These are phyloP conservation scores for Glycine soja DNA, from an alignment of 306 rosid species.

Conservation along the genomic window DNA sequence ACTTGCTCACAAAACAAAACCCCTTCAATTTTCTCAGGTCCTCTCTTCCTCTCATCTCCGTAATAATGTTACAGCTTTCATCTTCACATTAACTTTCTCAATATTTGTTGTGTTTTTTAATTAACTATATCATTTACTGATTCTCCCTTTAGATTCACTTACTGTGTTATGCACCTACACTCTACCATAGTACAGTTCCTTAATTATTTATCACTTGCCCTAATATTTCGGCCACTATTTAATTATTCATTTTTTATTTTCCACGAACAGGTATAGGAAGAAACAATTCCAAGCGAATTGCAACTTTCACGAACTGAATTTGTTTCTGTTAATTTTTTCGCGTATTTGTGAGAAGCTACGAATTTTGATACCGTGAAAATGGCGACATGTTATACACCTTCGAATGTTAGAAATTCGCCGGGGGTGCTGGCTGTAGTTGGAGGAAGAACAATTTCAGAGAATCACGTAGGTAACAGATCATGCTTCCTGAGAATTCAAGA, in stretches of 20 bases:
- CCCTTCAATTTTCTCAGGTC: slow-evolving; percentile 45
- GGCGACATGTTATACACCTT: slow-evolving; percentile 71
- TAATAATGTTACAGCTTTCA: slow-evolving; percentile 13
- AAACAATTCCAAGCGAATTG: slow-evolving; percentile 49
- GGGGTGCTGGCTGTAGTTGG: slow-evolving; percentile 63
- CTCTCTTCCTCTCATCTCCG: neutral
- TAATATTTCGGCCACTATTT: slow-evolving; percentile 26
- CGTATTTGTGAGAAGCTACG: slow-evolving; percentile 8
- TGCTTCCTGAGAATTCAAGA: slow-evolving; percentile 54
- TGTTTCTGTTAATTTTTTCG: neutral
- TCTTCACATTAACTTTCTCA: neutral
- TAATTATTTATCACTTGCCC: neutral
- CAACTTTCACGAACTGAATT: slow-evolving; percentile 26
- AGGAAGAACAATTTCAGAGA: slow-evolving; percentile 60
- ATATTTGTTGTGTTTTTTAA: neutral
- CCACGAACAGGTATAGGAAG: slow-evolving; percentile 58
- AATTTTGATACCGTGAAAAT: slow-evolving; percentile 52
- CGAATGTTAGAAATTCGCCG: slow-evolving; percentile 66
- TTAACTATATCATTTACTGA: neutral
- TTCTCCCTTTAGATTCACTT: neutral
- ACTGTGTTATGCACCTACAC: neutral
- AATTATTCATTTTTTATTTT: neutral
- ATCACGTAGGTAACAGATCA: slow-evolving; percentile 49
- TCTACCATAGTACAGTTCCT: neutral
- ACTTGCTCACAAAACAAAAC: too few relatives aligned